Base-by-base conservation (phyloP, 208 protist species). In the Angomonas ambiguus region DNA sequence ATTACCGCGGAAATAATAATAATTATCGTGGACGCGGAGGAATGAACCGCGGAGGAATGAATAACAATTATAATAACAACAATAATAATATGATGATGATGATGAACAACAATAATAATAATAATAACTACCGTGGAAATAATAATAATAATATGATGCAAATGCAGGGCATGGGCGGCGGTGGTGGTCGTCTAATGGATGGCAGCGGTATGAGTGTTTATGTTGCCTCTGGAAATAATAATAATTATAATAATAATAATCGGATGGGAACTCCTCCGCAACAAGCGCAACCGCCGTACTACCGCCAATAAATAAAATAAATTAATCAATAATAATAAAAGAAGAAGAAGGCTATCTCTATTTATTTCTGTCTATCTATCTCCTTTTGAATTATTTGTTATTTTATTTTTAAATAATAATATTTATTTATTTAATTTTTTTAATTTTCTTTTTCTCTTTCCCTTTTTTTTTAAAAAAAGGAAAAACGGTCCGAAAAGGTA, bases 321-420 rank as follows among this genome's bases (percentile, higher is more conserved):
- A 49, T n/a, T 51, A 42, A 69, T 62, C 33, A 51, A 63, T 38
- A 61, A 30, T 49, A 51, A n/a, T 10, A 62, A 62, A 28, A 24
- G 16, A 56, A 56, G 27, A 56, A 56, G 5, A 56, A 56, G n/a
- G n/a, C n/a, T n/a, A n/a, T n/a, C n/a, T n/a, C n/a, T n/a, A n/a
- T n/a, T n/a, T n/a, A n/a, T n/a, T n/a, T n/a, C n/a, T 60, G 30
- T 25, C 27, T 30, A 13, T 30, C 27, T 60, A 20, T 30, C 55
- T 30, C 55, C 55, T 16, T n/a, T n/a, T n/a, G n/a, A n/a, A n/a
- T n/a, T 24, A 11, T 48, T 49, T 18, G 8, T 5, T 8, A 4
- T 25, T 41, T 41, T 0, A 35, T 41, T 49, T 18, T 22, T 55
- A 55, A 20, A 4, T 30, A 22, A 22, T 25, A 55, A 16, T 30